Evolutionary conservation across 306 rosid genomes (phyloP), one percentile per base, ranked within the genome.

Genomic region (Castanopsis chinensis): DNA sequence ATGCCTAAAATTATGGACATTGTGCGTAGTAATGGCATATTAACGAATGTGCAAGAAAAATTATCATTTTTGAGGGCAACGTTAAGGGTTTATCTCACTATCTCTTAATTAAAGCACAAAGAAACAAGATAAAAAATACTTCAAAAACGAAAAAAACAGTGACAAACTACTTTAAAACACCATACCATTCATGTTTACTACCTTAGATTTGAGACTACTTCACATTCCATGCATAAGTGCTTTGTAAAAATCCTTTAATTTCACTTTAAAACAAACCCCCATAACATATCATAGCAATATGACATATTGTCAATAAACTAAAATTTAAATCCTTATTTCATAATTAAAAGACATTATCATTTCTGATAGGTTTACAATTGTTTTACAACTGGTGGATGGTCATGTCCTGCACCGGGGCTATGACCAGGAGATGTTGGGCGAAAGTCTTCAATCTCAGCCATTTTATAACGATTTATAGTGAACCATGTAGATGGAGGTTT

Each of bases 381-480:
- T 56, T 83, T 69, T 3, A 17, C 17, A 18, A 23, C 2, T 13
- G 89, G 92, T 14, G 92, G 90, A 2, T 68, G 0, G 5, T 63
- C 0, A 78, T 90, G 88, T 37, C 94, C 92, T 6, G 86, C 86
- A 0, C 94, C 90, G 0, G 94, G 94, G 85, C 94, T 90, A 64
- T 90, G 88, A 9, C 94, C 92, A 0, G 89, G 92, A 25, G 55
- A 59, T 45, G 94, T 90, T 0, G 94, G 94, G 1, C 94, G 91
- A 21, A 43, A 90, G 1, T 90, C 94, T 55, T 90, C 91, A 0
- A 8, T 78, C 4, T 75, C 86, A 41, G 28, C 27, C 17, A 69
- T 58, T 75, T 86, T 81, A 54, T 80, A 85, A 18, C 73, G 89
- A 8, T 88, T 92, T 63, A 69, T 73, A 1, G 85, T 78, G 76